phyloP scores from a whole-genome alignment of 257 asterid genomes.

The Solanum arcanum region DNA sequence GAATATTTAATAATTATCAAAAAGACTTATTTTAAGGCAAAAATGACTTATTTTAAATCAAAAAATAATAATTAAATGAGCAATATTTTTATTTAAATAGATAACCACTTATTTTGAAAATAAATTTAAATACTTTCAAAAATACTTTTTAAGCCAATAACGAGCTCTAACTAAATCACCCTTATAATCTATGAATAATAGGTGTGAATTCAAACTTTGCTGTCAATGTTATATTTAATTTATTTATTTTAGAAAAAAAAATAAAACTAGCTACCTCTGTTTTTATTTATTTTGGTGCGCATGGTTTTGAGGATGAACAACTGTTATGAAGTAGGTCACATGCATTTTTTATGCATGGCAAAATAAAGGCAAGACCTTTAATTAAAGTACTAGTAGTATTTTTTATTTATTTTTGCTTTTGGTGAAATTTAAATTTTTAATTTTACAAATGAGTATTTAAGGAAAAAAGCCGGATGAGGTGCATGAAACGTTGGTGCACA shows the following conservation, averaged over 20 bases:
- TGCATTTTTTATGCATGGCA: background rate
- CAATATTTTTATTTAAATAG: too few relatives aligned
- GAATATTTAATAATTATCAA: too few relatives aligned
- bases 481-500: constrained; percentile 16
- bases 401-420: too few relatives aligned
- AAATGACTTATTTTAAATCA: too few relatives aligned
- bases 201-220: background rate
- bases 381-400: background rate
- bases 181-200: background rate
- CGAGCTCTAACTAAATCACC: background rate
- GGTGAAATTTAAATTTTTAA: background rate
- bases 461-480: background rate
- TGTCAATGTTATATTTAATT: background rate
- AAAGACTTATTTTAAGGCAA: too few relatives aligned
- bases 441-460: background rate
- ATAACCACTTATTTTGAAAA: too few relatives aligned
- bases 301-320: background rate
- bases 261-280: background rate
- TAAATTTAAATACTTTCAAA: too few relatives aligned
- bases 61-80: too few relatives aligned
- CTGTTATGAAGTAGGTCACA: background rate
- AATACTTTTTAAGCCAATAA: too few relatives aligned
- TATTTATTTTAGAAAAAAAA: background rate
- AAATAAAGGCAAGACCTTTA: background rate
- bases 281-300: background rate